Percentiles rank a stretch among this genome's conserved stretches.
Conservation (phyloP, 2,329 filamentous ascomycete species). For the Cyclaneusma minus region DNA sequence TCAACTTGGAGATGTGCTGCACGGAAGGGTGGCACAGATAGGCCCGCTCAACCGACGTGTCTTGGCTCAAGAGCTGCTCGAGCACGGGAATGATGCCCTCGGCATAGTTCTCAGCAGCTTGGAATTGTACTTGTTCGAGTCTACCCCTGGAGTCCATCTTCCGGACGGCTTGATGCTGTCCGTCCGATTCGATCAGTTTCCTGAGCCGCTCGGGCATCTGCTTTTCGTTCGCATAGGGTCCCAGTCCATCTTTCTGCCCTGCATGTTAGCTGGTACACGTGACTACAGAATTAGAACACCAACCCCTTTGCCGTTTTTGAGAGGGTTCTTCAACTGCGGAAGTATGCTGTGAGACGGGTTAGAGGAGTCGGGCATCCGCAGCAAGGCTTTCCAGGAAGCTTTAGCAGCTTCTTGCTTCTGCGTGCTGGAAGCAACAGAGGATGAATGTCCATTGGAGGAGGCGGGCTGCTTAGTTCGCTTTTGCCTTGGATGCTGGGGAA, state of each 20-base stretch:
- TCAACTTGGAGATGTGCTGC: slow-evolving; percentile 68
- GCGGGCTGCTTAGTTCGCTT: slow-evolving; percentile 2
- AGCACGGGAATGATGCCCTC: slow-evolving; percentile 45
- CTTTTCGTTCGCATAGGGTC: slow-evolving; percentile 56
- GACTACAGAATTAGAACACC: slow-evolving; percentile 3
- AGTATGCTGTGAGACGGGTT: too few species aligned
- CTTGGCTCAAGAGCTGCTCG: slow-evolving; percentile 46
- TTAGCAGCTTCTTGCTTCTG: too few species aligned
- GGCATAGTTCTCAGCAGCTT: slow-evolving; percentile 28
- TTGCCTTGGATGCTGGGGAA: background rate
- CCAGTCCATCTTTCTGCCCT: slow-evolving; percentile 43
- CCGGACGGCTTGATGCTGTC: slow-evolving; percentile 38
- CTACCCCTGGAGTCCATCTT: slow-evolving; percentile 26
- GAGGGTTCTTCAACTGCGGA: too few species aligned
- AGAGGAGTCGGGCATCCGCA: too few species aligned
- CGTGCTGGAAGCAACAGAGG: too few species aligned
- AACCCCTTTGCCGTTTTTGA: slow-evolving; percentile 12
- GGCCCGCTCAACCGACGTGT: slow-evolving; percentile 47
- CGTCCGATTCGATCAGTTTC: slow-evolving; percentile 42
- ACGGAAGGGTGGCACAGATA: slow-evolving; percentile 68
- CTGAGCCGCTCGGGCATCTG: slow-evolving; percentile 59
- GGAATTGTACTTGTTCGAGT: slow-evolving; percentile 24
- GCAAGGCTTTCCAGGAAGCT: too few species aligned
- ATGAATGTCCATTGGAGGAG: too few species aligned
- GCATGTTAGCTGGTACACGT: slow-evolving; percentile 3